Percentiles rank a stretch among this genome's conserved stretches.
These are phyloP conservation scores for Emmonsia crescens DNA, from an alignment of 2,329 filamentous ascomycete species.

Conservation along the genomic window DNA sequence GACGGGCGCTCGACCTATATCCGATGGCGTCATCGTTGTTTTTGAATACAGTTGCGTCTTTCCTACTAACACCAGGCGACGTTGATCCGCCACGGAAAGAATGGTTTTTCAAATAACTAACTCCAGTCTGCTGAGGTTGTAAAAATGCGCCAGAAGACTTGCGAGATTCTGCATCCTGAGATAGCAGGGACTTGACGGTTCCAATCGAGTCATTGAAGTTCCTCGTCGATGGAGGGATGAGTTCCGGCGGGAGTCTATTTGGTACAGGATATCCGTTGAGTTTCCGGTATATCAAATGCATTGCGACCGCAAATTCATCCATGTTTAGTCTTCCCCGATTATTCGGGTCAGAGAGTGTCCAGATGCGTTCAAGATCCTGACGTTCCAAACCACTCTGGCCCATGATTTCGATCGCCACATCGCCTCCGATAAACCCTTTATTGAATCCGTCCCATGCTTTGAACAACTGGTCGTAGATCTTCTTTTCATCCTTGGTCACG, in stretches of 20 bases:
- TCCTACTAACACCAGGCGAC: constrained; percentile 53
- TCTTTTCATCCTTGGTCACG: constrained; percentile 97
- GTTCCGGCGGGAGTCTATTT: constrained; percentile 74
- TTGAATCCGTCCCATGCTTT: constrained; percentile 90
- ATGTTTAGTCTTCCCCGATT: constrained; percentile 91
- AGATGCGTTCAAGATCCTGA: constrained; percentile 78
- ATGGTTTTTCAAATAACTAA: constrained; percentile 92
- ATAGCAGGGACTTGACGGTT: constrained; percentile 79
- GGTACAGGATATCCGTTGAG: constrained; percentile 92
- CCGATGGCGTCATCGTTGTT: constrained; percentile 90
- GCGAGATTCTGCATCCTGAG: constrained; percentile 76
- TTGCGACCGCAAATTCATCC: constrained; percentile 95
- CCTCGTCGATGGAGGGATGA: constrained; percentile 86
- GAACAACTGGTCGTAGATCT: constrained; percentile 89
- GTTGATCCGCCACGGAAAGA: constrained; percentile 65
- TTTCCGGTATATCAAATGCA: constrained; percentile 98
- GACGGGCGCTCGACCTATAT: constrained; percentile 87
- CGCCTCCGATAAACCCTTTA: constrained; percentile 84
- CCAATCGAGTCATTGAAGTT: constrained; percentile 91
- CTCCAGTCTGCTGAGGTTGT: constrained; percentile 91
- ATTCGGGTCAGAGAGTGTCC: constrained; percentile 87
- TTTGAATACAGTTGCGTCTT: constrained; percentile 93
- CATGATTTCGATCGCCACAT: constrained; percentile 92
- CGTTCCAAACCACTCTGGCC: constrained; percentile 91
- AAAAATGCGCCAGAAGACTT: constrained; percentile 84